Base-by-base conservation (phyloP, 2,329 filamentous ascomycete genomes). In the Colletotrichum karsti region DNA sequence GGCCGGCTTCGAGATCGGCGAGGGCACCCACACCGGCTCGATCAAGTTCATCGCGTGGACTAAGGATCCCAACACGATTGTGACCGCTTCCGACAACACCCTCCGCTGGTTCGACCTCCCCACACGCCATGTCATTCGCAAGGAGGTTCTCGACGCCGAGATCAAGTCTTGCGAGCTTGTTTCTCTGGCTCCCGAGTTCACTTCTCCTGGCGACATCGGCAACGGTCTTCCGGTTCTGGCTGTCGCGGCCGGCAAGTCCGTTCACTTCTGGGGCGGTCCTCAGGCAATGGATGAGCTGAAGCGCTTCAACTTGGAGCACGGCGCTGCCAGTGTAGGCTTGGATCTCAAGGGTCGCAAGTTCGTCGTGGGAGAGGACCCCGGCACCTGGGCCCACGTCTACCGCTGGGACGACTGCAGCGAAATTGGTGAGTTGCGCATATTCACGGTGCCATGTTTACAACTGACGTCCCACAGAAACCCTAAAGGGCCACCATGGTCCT, bases 21-120 rank as follows among this genome's bases (percentile, higher is more conserved):
- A 91, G 7, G 93, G 93, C 37, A 87, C 92, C 12, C 96, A 99
- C 78, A 91, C 88, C 15, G 93, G 92, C 51, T 93, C 93, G 33
- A 98, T 99, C 86, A 98, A 98, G 80, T 95, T 94, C 65, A 97
- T 99, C 69, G 93, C 97, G 69, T 99, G 96, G 96, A 93, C 94
- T 58, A 89, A 90, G 67, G 93, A 97, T 75, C 92, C 93, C 56
- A 97, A 96, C 74, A 90, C 95, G 70, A 85, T 99, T 64, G 92
- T 97, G 56, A 99, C 96, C 0, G 95, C 95, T 2, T 93, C 94
- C 1, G 95, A 98, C 77, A 97, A 96, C 77, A 94, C 92, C 51
- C 88, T 99, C 26, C 91, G 96, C 64, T 99, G 96, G 96, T 97
- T 96, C 84, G 94, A 99, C 78, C 83, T 98, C 53, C 91, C 93